These are phyloP conservation scores for Colletotrichum chrysophilum DNA, from an alignment of 2,329 filamentous ascomycete species.

Conservation along the genomic window DNA sequence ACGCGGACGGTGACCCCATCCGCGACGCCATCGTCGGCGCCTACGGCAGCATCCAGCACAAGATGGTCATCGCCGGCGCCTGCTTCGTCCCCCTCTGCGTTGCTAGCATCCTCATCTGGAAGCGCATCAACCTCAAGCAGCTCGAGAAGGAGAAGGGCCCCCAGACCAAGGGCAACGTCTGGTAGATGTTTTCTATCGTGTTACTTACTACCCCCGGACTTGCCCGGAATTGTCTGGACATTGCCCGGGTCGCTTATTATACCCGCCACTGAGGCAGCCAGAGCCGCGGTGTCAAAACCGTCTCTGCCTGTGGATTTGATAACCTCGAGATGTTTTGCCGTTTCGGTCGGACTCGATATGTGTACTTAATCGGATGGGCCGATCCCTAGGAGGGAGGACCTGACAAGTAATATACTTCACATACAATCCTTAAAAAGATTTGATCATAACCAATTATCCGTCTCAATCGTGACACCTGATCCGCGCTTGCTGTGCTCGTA, in stretches of 20 bases:
- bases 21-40: slow-evolving; percentile 49
- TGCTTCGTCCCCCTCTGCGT: slow-evolving; percentile 39
- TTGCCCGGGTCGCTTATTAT: not conserved
- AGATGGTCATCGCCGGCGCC: slow-evolving; percentile 41
- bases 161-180: slow-evolving; percentile 39
- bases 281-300: not conserved
- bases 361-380: slow-evolving; percentile 8
- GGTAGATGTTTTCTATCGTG: slow-evolving; percentile 25
- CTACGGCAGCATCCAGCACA: slow-evolving; percentile 51
- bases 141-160: slow-evolving; percentile 36
- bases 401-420: not conserved
- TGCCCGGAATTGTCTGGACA: not conserved
- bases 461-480: not conserved
- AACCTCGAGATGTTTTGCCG: not conserved
- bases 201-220: not conserved
- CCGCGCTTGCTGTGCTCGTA: fast-evolving
- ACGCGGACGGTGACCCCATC: slow-evolving; percentile 42
- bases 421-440: not conserved
- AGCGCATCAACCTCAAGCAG: slow-evolving; percentile 43
- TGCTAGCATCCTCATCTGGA: slow-evolving; percentile 40
- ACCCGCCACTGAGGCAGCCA: not conserved
- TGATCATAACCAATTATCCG: not conserved
- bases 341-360: not conserved
- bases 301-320: not conserved
- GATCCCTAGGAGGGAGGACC: not conserved